Evolutionary conservation across 2,329 filamentous ascomycete genomes (phyloP), one percentile per base, ranked within the genome.

Genomic region (Sporothrix curviconia): DNA sequence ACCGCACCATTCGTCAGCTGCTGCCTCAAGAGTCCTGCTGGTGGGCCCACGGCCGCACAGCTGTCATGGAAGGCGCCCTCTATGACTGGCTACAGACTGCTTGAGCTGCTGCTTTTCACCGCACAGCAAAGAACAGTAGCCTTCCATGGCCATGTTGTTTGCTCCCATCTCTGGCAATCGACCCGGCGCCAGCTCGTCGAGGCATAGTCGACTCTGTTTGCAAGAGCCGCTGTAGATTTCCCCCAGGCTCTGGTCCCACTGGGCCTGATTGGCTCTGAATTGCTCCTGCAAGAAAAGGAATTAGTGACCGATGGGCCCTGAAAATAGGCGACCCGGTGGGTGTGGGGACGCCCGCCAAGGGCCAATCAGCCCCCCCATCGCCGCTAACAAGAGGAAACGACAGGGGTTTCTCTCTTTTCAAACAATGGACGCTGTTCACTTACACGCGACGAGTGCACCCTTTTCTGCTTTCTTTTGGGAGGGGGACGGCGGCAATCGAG

Each of bases 11-110:
- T 2, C 32, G 49, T 19, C 46, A 43, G 17, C 44, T 63, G 12
- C 53, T 62, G 1, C 50, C 53, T 8, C 32, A 57, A 22, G 39
- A 54, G 3, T 12, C 44, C 1, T 62, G 46, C 32, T 63, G 61
- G 61, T 63, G 61, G 61, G 55, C 56, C 11, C 56, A 62, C 8
- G 46, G 53, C 17, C 58, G 61, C 7, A 60, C 58, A 7, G 15
- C 15, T 14, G 22, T 52, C 8, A 51, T 57, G 19, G 60, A 62
- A 28, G 12, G 30, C 14, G 50, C 42, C 1, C 44, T 62, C n/a
- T 37, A 46, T 22, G 42, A 56, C 15, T 58, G 56, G 56, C 17
- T 49, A 36, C 6, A 44, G 24, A 22, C 15, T 4, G 15, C 17
- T 2, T 42, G 15, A 53, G 25, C 12, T 46, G 19, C 32, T 3